phyloP scores from a whole-genome alignment of 1,139 yeast genomes.

The Martiniozyma asiatica region DNA sequence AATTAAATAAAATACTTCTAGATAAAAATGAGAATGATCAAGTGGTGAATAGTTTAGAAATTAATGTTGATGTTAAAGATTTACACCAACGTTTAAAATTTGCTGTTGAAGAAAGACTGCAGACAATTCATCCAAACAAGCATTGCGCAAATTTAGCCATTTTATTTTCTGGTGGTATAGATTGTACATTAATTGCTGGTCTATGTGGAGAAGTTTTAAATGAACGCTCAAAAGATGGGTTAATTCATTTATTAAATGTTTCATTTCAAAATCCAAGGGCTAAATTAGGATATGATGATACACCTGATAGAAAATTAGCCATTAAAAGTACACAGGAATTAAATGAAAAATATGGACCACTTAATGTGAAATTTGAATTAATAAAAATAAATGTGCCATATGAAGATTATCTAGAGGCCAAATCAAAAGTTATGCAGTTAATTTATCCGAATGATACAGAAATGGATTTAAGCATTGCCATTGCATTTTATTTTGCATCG shows the following conservation, averaged over 20 bases:
- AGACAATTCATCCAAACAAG: slow-evolving; percentile 49
- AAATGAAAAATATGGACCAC: slow-evolving; percentile 26
- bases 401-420: slow-evolving; percentile 44
- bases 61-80: slow-evolving; percentile 5
- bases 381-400: slow-evolving; percentile 66
- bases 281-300: slow-evolving; percentile 39
- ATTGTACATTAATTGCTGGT: slow-evolving; percentile 70
- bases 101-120: slow-evolving; percentile 41
- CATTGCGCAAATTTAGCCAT: slow-evolving; percentile 40
- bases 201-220: slow-evolving; percentile 22
- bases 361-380: slow-evolving; percentile 29
- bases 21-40: slow-evolving; percentile 11
- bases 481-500: slow-evolving; percentile 89
- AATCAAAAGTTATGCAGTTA: slow-evolving; percentile 41
- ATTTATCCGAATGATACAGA: slow-evolving; percentile 83
- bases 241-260: slow-evolving; percentile 76
- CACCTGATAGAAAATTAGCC: slow-evolving; percentile 80
- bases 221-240: slow-evolving; percentile 13
- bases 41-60: background rate
- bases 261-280: slow-evolving; percentile 91
- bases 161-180: slow-evolving; percentile 88
- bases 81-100: slow-evolving; percentile 23
- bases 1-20: slow-evolving; percentile 7
- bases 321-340: slow-evolving; percentile 47
- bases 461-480: slow-evolving; percentile 90